Percentiles rank a stretch among this genome's conserved stretches.
Conservation (phyloP, 2,329 filamentous ascomycete genomes). For the Colletotrichum liaoningense region DNA sequence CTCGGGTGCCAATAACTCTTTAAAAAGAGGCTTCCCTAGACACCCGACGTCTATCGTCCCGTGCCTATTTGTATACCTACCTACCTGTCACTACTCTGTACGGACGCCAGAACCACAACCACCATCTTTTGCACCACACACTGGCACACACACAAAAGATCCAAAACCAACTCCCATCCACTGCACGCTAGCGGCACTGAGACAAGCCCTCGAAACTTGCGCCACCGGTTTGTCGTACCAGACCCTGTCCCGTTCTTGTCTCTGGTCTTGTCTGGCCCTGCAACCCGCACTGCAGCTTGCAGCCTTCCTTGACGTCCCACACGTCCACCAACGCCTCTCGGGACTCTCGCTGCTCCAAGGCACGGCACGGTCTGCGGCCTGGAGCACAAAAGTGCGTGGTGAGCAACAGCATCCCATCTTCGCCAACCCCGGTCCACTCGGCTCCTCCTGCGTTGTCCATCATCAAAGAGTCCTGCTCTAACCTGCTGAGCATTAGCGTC, state of each 20-base stretch:
- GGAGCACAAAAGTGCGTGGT: neutral
- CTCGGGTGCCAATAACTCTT: neutral
- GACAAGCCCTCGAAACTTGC: conserved; percentile 27
- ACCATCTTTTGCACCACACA: neutral
- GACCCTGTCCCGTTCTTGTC: conserved; percentile 15
- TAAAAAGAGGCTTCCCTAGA: neutral
- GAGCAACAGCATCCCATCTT: neutral
- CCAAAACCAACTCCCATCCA: conserved; percentile 3
- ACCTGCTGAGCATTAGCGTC: conserved; percentile 1
- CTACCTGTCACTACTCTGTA: too few species aligned
- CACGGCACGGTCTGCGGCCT: too few species aligned
- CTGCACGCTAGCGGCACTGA: conserved; percentile 22
- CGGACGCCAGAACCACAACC: neutral
- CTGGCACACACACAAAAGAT: neutral
- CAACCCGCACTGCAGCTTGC: conserved; percentile 14
- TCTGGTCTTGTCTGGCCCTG: neutral
- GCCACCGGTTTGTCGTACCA: conserved; percentile 21
- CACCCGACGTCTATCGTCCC: neutral
- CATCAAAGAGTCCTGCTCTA: neutral
- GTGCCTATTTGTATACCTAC: neutral
- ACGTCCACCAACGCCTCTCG: neutral
- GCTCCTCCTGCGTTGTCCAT: conserved; percentile 9
- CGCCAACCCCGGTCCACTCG: conserved; percentile 13
- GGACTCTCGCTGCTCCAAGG: neutral
- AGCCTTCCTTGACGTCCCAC: neutral